Conservation (phyloP, 129 eudicot genomes). For the Daucus carota region DNA sequence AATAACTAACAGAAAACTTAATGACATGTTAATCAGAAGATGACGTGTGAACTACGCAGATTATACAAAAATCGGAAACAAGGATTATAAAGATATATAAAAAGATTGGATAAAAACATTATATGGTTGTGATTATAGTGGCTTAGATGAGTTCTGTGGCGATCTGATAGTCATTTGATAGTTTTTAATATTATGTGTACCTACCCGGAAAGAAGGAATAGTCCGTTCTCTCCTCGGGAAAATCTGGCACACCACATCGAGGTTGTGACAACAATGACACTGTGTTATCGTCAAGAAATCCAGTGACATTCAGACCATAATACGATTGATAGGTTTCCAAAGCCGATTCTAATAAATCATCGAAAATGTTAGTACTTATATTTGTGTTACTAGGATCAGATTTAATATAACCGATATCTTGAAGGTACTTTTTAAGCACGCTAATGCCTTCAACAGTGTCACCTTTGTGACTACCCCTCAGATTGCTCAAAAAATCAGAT, state of each 20-base stretch:
- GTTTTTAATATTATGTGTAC: background rate
- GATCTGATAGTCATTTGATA: too few species aligned
- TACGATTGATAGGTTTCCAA: background rate
- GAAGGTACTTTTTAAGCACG: background rate
- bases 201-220: background rate
- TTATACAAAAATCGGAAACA: too few species aligned
- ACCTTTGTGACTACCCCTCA: background rate
- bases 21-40: too few species aligned
- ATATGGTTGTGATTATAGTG: too few species aligned
- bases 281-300: background rate
- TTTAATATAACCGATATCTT: background rate
- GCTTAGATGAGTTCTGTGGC: too few species aligned
- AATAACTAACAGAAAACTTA: too few species aligned
- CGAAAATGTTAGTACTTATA: background rate
- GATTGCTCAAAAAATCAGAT: background rate
- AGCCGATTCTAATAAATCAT: background rate
- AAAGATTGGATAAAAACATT: too few species aligned
- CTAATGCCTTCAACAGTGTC: background rate
- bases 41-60: too few species aligned
- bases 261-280: background rate
- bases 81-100: too few species aligned
- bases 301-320: background rate
- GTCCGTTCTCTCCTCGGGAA: background rate
- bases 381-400: background rate
- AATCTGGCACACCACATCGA: background rate